phyloP scores from a whole-genome alignment of 208 protist genomes.

The Hexamita inflata region DNA sequence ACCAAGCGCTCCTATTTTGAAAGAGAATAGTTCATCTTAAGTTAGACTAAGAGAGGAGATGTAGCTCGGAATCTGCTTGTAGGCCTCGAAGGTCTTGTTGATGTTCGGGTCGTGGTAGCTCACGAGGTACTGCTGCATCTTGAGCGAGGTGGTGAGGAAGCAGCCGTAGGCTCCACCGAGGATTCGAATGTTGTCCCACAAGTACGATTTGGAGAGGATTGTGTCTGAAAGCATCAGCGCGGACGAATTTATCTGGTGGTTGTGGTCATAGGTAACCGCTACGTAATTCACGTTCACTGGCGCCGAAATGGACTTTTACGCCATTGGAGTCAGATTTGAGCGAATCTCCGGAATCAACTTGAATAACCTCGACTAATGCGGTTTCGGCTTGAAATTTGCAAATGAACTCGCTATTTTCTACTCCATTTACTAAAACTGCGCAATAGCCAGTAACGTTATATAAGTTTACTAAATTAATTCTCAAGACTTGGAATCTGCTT shows the following conservation, averaged over 20 bases:
- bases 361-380: too few species aligned
- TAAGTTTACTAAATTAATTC: too few species aligned
- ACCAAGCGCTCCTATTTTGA: conserved; percentile 15
- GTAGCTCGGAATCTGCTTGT: neutral
- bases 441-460: too few species aligned
- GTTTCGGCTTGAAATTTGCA: too few species aligned
- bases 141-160: neutral
- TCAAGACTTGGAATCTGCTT: too few species aligned
- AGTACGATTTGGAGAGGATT: neutral
- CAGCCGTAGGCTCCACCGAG: conserved; percentile 1
- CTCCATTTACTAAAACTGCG: too few species aligned
- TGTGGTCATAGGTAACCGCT: neutral
- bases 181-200: neutral
- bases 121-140: neutral
- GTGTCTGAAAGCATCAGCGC: neutral
- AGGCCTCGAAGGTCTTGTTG: neutral
- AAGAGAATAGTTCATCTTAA: neutral
- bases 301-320: neutral
- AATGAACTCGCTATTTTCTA: too few species aligned
- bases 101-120: neutral
- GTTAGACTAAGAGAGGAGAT: neutral
- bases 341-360: too few species aligned
- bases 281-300: conserved; percentile 13
- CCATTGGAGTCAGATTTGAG: too few species aligned
- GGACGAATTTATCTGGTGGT: too few species aligned